Conservation (phyloP, 179 eudicot species). For the Carnegiea gigantea region DNA sequence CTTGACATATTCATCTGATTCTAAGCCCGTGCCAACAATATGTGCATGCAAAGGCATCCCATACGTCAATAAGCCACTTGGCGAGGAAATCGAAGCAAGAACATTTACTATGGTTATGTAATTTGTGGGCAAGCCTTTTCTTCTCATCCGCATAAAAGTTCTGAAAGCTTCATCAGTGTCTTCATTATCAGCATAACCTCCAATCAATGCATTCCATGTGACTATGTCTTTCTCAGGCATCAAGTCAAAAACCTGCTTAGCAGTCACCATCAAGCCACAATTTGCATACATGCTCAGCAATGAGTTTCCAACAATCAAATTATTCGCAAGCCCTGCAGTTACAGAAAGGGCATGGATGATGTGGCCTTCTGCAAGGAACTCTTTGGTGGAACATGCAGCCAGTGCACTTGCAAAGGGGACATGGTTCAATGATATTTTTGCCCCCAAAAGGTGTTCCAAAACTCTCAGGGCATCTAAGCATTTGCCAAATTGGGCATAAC, state of each 20-base stretch:
- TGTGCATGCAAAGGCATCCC: conserved; percentile 68
- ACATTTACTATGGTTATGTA: conserved; percentile 64
- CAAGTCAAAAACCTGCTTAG: conserved; percentile 44
- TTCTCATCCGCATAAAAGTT: conserved; percentile 51
- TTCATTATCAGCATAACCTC: conserved; percentile 61
- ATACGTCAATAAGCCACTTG: conserved; percentile 36
- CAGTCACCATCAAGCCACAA: conserved; percentile 48
- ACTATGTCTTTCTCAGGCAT: conserved; percentile 54
- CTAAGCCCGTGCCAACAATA: conserved; percentile 48
- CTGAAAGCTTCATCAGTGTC: conserved; percentile 46
- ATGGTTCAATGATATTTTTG: conserved; percentile 32
- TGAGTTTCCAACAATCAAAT: conserved; percentile 63
- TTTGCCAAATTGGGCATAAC: conserved; percentile 47
- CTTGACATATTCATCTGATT: conserved; percentile 63
- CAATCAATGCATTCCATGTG: conserved; percentile 77
- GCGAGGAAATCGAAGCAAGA: conserved; percentile 52
- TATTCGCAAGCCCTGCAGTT: conserved; percentile 43
- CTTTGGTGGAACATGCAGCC: conserved; percentile 63
- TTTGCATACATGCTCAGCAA: conserved; percentile 70
- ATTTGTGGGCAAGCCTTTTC: conserved; percentile 36
- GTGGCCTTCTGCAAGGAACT: conserved; percentile 44
- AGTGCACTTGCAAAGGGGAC: conserved; percentile 60
- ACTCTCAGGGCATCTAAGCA: conserved; percentile 44
- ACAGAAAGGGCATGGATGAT: conserved; percentile 57
- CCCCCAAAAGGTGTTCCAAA: conserved; percentile 35